Evolutionary conservation across 768 basidiomycete species (phyloP).

Genomic region (Scleroderma bovista): DNA sequence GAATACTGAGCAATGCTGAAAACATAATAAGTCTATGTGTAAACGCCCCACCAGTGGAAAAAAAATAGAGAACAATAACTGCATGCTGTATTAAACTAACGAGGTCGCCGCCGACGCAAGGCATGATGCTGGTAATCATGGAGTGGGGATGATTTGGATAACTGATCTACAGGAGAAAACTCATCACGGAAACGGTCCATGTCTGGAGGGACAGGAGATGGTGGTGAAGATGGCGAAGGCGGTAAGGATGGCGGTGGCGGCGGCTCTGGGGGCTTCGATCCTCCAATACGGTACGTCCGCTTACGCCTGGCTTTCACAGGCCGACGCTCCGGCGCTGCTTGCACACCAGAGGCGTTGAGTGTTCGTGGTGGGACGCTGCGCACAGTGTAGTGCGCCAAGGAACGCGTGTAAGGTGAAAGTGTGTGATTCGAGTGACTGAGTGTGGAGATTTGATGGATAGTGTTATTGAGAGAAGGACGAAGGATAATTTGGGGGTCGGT

Average conservation of each 20-base stretch:
- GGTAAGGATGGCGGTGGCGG: conserved; percentile 8
- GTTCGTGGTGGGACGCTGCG: conserved; percentile 73
- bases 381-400: conserved; percentile 87
- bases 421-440: conserved; percentile 90
- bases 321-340: conserved; percentile 38
- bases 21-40: background rate
- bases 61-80: conserved; percentile 2
- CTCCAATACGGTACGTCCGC: conserved; percentile 61
- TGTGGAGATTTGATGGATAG: conserved; percentile 80
- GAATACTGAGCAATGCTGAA: too few species aligned
- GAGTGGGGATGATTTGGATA: background rate
- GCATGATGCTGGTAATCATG: conserved; percentile 14
- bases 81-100: conserved; percentile 1
- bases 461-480: conserved; percentile 62
- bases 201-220: conserved; percentile 45
- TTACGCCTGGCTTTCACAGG: conserved; percentile 73
- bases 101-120: conserved; percentile 18
- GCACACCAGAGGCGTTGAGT: conserved; percentile 30
- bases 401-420: conserved; percentile 87
- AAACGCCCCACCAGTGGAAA: background rate
- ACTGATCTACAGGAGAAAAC: background rate
- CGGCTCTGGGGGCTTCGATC: conserved; percentile 8
- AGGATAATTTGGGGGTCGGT: conserved; percentile 55
- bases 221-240: conserved; percentile 17
- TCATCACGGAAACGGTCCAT: conserved; percentile 50